Base-by-base conservation (phyloP, 257 asterid genomes). In the Galeopsis tetrahit region DNA sequence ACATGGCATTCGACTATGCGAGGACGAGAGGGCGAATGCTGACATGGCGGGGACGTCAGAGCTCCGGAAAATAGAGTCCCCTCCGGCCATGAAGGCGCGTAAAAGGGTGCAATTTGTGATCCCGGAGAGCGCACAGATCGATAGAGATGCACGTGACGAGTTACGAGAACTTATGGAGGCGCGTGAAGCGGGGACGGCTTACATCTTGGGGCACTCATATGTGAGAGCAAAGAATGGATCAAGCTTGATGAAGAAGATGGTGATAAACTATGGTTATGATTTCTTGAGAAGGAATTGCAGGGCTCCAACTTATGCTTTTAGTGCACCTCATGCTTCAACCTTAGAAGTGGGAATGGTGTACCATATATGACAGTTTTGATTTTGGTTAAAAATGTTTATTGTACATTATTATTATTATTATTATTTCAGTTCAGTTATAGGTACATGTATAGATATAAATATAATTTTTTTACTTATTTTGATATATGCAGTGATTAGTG, bases 321-420 rank as follows among this genome's bases (percentile, higher is more conserved):
- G 81, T 65, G 80, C 85, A 55, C 93, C 97, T 32, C 98, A 89
- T 85, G 88, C 98, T 70, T 93, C 98, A 21, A 93, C 97, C 0
- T 79, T 93, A 59, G 97, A 93, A 75, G 97, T 93, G 69, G 98
- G 98, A 68, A 89, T 91, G 98, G 94, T 89, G n/a, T 90, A 89
- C 75, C 81, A 86, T 81, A 76, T 93, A 69, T 93, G 91, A 89
- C n/a, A n/a, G 33, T 40, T 44, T 48, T 32, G 11, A 2, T 21
- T 72, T 63, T 7, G 38, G 8, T 53, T n/a, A n/a, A n/a, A 21
- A 7, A 14, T 34, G 65, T 55, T 40, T 31, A 21, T n/a, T 76
- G 80, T 69, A 69, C 67, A 69, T 69, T 36, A 21, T 60, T 6
- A 55, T 43, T 42, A 36, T 60, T 33, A 38, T 39, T 44, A 13